Evolutionary conservation across 306 rosid genomes (phyloP).

Genomic region (Dalbergia cultrata): DNA sequence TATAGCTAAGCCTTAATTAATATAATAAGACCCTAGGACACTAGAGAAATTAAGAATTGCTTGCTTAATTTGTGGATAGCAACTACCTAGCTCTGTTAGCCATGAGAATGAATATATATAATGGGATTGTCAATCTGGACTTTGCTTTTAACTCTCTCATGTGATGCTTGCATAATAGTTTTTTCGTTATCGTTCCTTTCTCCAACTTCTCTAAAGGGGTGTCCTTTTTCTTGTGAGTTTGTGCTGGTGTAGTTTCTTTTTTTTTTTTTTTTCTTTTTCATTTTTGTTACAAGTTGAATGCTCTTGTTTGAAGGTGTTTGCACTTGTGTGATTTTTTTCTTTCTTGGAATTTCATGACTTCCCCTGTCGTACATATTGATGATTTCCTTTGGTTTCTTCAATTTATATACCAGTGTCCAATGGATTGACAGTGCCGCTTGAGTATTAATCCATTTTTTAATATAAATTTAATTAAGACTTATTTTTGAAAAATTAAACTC

Average conservation of each 20-base stretch:
- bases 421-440: no score
- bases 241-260: slow-evolving; percentile 44
- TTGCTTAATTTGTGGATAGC: background rate
- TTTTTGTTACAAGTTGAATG: slow-evolving; percentile 37
- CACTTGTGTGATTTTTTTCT: slow-evolving; percentile 50
- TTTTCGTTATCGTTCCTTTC: slow-evolving; percentile 54
- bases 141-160: slow-evolving; percentile 45
- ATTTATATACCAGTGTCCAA: no score
- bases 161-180: slow-evolving; percentile 43
- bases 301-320: slow-evolving; percentile 77
- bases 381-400: no score
- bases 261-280: slow-evolving; percentile 18
- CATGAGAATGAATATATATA: background rate
- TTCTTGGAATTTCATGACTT: slow-evolving; percentile 16
- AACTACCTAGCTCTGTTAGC: background rate
- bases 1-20: no score
- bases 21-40: no score
- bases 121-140: slow-evolving; percentile 14
- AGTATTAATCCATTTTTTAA: no score
- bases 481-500: no score
- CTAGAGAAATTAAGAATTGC: slow-evolving; percentile 6
- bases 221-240: slow-evolving; percentile 63
- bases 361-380: background rate
- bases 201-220: slow-evolving; percentile 39
- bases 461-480: no score